Evolutionary conservation across 345 rosid genomes (phyloP), one percentile per base, ranked within the genome.

Genomic region (Hibiscus mutabilis): DNA sequence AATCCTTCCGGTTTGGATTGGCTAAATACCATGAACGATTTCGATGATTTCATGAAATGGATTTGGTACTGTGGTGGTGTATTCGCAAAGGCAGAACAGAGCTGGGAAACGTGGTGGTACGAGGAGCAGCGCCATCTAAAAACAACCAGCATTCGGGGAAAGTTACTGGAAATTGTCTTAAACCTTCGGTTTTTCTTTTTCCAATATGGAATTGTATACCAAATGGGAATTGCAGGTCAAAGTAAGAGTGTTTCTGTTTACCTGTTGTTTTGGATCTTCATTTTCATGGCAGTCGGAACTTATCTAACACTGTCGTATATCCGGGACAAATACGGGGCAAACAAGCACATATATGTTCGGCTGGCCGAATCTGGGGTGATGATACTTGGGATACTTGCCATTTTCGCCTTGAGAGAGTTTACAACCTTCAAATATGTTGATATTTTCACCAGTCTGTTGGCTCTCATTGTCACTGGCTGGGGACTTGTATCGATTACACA

Each of bases 61-160:
- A 82, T 90, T 61, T 88, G 96, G 96, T 74, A 75, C 67, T 77
- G 66, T 21, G 89, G 83, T 51, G 86, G 96, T 60, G 78, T 83
- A 71, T 79, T 90, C 49, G 42, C 86, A 40, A 79, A 77, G 68
- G 87, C 95, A 0, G 88, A 87, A 42, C 79, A 87, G 67, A 88
- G 98, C 80, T 92, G 98, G 98, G 96, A 92, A 79, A 81, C 80
- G 42, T 92, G 98, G 98, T 92, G 96, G 96, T 83, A 87, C 0
- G 6, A 55, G 27, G 59, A 55, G 27, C 96, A 92, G 33, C 84
- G 83, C 76, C 96, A 92, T 82, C 80, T 92, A 76, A 76, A 84
- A 66, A 84, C 80, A 22, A 88, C 96, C 0, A 91, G 93, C 18
- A 40, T 49, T 19, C 59, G 82, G 87, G 98, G 98, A 68, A 82